phyloP scores from a whole-genome alignment of 2,329 filamentous ascomycete species.

The Thielaviopsis euricoi region DNA sequence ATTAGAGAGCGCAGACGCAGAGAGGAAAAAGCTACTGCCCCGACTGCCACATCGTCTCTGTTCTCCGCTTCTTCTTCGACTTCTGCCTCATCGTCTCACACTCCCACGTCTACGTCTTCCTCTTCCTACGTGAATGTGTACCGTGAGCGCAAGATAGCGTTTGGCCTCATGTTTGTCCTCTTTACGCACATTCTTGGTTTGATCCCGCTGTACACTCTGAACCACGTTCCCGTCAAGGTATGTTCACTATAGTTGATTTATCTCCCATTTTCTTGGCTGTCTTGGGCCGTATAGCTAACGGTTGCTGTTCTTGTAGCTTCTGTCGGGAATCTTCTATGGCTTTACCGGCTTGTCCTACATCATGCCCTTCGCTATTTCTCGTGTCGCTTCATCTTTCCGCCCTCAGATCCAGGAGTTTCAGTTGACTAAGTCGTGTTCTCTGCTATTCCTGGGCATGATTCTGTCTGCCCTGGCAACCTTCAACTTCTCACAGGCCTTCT shows the following conservation, averaged over 20 bases:
- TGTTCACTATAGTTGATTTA: constrained; percentile 17
- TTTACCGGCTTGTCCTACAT: constrained; percentile 38
- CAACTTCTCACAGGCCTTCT: constrained; percentile 82
- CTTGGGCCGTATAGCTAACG: background rate
- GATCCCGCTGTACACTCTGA: constrained; percentile 75
- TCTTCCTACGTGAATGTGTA: background rate
- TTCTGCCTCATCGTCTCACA: background rate
- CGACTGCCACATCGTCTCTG: background rate
- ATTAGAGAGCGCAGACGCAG: background rate
- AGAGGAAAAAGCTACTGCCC: background rate
- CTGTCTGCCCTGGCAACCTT: constrained; percentile 84
- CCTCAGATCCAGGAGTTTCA: constrained; percentile 54
- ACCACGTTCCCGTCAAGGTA: constrained; percentile 51
- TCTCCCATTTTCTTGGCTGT: background rate
- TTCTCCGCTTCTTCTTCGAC: background rate
- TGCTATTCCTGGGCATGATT: constrained; percentile 83
- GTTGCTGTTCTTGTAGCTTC: constrained; percentile 27
- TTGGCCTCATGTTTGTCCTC: constrained; percentile 59
- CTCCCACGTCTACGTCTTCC: background rate
- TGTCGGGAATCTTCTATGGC: constrained; percentile 39
- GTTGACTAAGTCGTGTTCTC: constrained; percentile 75
- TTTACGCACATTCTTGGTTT: constrained; percentile 60
- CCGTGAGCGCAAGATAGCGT: constrained; percentile 47
- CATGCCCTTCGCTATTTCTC: constrained; percentile 41
- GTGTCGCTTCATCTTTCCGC: constrained; percentile 31